These are phyloP conservation scores for Ananas comosus DNA, from an alignment of 176 grass and related monocot genomes.

Conservation along the genomic window DNA sequence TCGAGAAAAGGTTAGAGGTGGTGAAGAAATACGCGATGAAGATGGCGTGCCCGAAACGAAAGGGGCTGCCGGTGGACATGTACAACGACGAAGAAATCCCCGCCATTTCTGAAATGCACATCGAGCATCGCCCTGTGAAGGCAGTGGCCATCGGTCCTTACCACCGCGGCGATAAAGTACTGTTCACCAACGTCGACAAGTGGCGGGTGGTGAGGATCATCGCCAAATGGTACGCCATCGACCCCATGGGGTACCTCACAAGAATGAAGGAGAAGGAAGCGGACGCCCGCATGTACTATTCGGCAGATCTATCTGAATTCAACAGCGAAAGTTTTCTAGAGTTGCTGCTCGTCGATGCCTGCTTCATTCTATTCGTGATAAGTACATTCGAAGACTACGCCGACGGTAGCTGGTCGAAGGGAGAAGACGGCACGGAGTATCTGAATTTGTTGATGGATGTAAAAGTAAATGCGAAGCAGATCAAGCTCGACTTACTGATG, in stretches of 20 bases:
- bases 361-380: slow-evolving; percentile 32
- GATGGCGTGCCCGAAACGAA: not conserved
- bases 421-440: slow-evolving; percentile 1
- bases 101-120: too few species aligned
- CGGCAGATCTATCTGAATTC: not conserved
- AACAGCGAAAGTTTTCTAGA: slow-evolving; percentile 20
- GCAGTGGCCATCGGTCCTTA: slow-evolving; percentile 50
- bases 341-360: slow-evolving; percentile 52
- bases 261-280: not conserved
- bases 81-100: not conserved
- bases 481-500: slow-evolving; percentile 40
- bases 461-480: slow-evolving; percentile 20
- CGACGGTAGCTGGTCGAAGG: not conserved
- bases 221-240: slow-evolving; percentile 23
- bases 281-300: not conserved
- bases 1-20: not conserved
- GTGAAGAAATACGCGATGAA: not conserved
- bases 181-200: slow-evolving; percentile 36
- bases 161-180: slow-evolving; percentile 17
- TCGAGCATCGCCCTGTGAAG: slow-evolving; percentile 29
- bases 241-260: slow-evolving; percentile 7
- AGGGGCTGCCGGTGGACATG: not conserved
- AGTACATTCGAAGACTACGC: not conserved
- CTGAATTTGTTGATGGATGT: not conserved
- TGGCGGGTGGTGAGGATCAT: slow-evolving; percentile 32